phyloP scores from a whole-genome alignment of 1,284 basidiomycete species.

The Heterobasidion occidentale region DNA sequence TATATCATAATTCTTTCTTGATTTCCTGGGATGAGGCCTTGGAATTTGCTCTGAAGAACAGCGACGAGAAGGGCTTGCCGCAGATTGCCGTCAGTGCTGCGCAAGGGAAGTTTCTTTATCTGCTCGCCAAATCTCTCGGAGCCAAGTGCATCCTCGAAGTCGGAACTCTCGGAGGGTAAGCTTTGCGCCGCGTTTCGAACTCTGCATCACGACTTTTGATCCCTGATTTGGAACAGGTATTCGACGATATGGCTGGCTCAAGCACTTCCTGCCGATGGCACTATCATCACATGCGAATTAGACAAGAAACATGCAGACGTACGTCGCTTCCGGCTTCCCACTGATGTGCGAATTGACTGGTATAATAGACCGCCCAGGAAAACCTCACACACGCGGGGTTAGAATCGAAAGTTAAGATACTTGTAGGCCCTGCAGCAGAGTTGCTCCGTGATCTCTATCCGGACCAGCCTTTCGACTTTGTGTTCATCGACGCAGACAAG shows the following conservation, averaged over 20 bases:
- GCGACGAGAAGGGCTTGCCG: slow-evolving; percentile 34
- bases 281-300: slow-evolving; percentile 43
- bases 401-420: slow-evolving; percentile 34
- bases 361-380: slow-evolving; percentile 25
- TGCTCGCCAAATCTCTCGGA: slow-evolving; percentile 36
- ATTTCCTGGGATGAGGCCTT: slow-evolving; percentile 35
- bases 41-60: slow-evolving; percentile 34
- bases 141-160: slow-evolving; percentile 52
- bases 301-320: slow-evolving; percentile 41
- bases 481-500: slow-evolving; percentile 62
- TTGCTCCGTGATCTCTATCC: slow-evolving; percentile 33
- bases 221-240: slow-evolving; percentile 27
- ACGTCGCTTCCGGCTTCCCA: neutral
- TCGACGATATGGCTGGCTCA: slow-evolving; percentile 55
- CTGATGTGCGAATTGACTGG: neutral
- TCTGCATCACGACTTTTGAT: neutral
- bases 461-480: slow-evolving; percentile 42
- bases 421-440: slow-evolving; percentile 43
- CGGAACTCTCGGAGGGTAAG: slow-evolving; percentile 55
- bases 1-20: slow-evolving; percentile 51
- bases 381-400: slow-evolving; percentile 44
- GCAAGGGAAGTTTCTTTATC: slow-evolving; percentile 50
- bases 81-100: slow-evolving; percentile 46
- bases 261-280: slow-evolving; percentile 45
- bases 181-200: slow-evolving; percentile 11